Evolutionary conservation across 2,329 filamentous ascomycete species (phyloP), one percentile per base, ranked within the genome.

Genomic region (Paramyrothecium sp.): DNA sequence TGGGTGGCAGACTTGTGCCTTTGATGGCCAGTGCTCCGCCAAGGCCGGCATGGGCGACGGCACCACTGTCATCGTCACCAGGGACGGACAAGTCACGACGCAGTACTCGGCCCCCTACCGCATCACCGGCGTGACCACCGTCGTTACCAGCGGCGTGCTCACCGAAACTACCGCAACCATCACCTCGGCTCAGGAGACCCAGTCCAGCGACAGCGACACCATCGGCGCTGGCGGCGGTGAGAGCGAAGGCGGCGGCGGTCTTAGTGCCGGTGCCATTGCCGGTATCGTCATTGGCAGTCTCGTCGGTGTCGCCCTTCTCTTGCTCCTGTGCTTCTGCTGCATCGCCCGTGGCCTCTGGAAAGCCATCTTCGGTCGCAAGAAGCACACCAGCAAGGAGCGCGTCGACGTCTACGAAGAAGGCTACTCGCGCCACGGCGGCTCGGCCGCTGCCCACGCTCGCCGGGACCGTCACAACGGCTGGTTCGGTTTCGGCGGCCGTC

Each of bases 221-320:
- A 76, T 73, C 22, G 72, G 70, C 10, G 69, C 65, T 17, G 70
- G 67, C 48, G 74, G 69, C 33, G 78, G 77, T 34, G 71, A 72
- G 50, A 75, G 73, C 46, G 66, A 61, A 19, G 51, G 33, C 41
- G 73, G 75, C 26, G 74, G 74, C 56, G 71, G 75, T 48, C 80
- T 93, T 55, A 90, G 87, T 65, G 83, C 80, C 48, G 90, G 89
- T 54, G 90, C 89, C 58, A 93, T 93, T 65, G 90, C 90, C 17
- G 90, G 90, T 59, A 93, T 93, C 66, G 90, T 93, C 62, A 87
- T 93, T 56, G 90, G 90, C 60, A 83, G 85, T 12, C 79, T 93
- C 52, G 81, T 82, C 16, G 90, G 88, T 60, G 78, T 92, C 38
- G 73, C 81, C 46, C 77, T 93, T 2, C 82, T 93, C 21, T 76